Percentiles rank a stretch among this genome's conserved stretches.
Conservation (phyloP, 192 early-diverging fungal genomes). For the Backusella liffmaniae region DNA sequence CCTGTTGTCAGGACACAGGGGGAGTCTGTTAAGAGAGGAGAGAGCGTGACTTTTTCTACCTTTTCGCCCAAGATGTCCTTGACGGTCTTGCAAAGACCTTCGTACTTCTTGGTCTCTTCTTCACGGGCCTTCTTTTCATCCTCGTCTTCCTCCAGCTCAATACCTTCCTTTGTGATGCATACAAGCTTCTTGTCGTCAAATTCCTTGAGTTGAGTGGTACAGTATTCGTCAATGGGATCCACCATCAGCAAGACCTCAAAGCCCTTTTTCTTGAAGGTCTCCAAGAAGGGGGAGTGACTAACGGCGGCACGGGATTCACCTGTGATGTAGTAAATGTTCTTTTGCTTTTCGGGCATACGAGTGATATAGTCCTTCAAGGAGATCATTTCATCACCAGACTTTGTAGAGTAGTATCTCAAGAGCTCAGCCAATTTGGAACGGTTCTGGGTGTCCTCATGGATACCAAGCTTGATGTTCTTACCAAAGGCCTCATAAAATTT, state of each 20-base stretch:
- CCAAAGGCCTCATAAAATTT: slow-evolving; percentile 99
- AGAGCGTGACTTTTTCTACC: slow-evolving; percentile 84
- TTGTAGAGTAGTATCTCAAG: slow-evolving; percentile 97
- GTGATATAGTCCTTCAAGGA: slow-evolving; percentile 99
- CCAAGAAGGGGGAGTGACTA: slow-evolving; percentile 97
- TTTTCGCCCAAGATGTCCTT: slow-evolving; percentile 99
- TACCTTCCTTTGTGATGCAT: slow-evolving; percentile 97
- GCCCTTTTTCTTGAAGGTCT: slow-evolving; percentile 98
- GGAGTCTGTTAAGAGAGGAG: slow-evolving; percentile 94
- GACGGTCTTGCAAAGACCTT: slow-evolving; percentile 86
- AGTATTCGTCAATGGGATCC: slow-evolving; percentile 99
- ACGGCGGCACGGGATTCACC: slow-evolving; percentile 91
- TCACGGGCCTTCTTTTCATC: slow-evolving; percentile 94
- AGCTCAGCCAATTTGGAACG: slow-evolving; percentile 95
- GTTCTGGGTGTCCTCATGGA: slow-evolving; percentile 98
- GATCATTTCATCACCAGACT: slow-evolving; percentile 96
- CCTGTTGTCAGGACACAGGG: slow-evolving; percentile 98
- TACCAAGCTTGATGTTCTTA: slow-evolving; percentile 99
- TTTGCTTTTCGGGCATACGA: slow-evolving; percentile 99
- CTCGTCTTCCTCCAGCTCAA: slow-evolving; percentile 98
- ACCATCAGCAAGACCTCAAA: slow-evolving; percentile 98
- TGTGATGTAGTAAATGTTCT: slow-evolving; percentile 99
- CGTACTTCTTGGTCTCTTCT: slow-evolving; percentile 86
- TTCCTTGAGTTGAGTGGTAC: slow-evolving; percentile 94
- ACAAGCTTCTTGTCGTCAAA: slow-evolving; percentile 99